Evolutionary conservation across 2,329 filamentous ascomycete species (phyloP).

Genomic region (Ophiostoma perfectum): DNA sequence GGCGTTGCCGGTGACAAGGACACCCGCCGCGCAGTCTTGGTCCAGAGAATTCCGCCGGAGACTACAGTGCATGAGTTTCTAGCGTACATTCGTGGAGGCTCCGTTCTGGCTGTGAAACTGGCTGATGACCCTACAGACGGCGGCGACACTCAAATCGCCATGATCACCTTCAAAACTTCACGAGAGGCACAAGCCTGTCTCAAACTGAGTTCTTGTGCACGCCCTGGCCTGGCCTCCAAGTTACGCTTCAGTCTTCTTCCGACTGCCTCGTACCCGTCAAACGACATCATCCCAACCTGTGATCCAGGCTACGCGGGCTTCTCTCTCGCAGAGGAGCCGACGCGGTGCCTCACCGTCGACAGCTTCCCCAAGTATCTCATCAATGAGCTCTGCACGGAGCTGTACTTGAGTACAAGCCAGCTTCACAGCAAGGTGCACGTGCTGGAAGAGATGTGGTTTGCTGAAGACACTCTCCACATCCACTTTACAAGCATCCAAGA

Average conservation of each 20-base stretch:
- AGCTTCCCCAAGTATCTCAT: slow-evolving; percentile 22
- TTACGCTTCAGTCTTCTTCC: slow-evolving; percentile 14
- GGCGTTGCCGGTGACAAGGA: not conserved
- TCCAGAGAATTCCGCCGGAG: slow-evolving; percentile 21
- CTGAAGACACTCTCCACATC: slow-evolving; percentile 20
- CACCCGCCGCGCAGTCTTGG: slow-evolving; percentile 21
- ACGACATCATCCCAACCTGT: not conserved
- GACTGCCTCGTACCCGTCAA: slow-evolving; percentile 23
- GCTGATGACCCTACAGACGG: slow-evolving; percentile 5
- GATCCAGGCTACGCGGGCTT: not conserved
- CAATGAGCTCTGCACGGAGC: slow-evolving; percentile 23
- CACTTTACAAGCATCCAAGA: slow-evolving; percentile 25
- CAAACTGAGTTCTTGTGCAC: not conserved
- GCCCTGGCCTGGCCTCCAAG: not conserved
- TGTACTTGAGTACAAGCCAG: slow-evolving; percentile 9
- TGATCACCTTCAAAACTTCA: slow-evolving; percentile 23
- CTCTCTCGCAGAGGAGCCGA: not conserved
- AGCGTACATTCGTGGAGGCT: slow-evolving; percentile 22
- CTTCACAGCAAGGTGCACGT: slow-evolving; percentile 7
- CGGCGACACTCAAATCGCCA: slow-evolving; percentile 18
- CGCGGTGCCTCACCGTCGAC: slow-evolving; percentile 22
- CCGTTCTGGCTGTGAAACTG: slow-evolving; percentile 18
- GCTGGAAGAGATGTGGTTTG: slow-evolving; percentile 26
- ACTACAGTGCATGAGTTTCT: slow-evolving; percentile 23
- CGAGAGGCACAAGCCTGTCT: slow-evolving; percentile 17